Evolutionary conservation across 2,329 filamentous ascomycete genomes (phyloP), one percentile per base, ranked within the genome.

Genomic region (Aureobasidium sp.): DNA sequence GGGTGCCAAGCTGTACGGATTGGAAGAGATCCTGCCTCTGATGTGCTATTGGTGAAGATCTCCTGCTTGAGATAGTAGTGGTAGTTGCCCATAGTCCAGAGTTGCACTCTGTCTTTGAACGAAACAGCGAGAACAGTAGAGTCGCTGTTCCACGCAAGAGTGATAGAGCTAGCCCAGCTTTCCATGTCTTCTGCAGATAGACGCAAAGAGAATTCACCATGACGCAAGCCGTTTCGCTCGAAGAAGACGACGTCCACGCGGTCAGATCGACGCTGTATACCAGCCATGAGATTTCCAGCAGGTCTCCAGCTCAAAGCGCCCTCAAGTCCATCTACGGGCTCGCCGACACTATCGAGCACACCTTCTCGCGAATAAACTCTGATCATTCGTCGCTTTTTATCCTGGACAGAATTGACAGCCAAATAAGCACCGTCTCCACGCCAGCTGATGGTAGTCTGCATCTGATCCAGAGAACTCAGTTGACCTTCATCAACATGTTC

Each of bases 21-120:
- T 62, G 62, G 34, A 66, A 67, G 22, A 63, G 68, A 17, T 42
- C 61, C 7, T 62, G 29, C 20, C 60, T 56, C 57, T 2, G 59
- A 55, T 7, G 45, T 36, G 12, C 41, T 29, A 22, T 41, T 22
- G 5, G 68, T 14, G 68, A 69, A 75, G 7, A 97, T 80, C 71
- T 97, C 91, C 72, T 96, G 91, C 77, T 99, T 99, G 17, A 99
- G 80, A 73, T 97, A 97, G 84, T 94, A 99, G 72, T 97, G 90
- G 68, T 99, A 99, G 73, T 99, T 99, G 22, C 91, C 89, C 82
- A 88, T 96, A 0, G 91, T 96, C 94, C 94, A 99, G 1, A 99
- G 78, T 71, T 99, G 94, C n/a, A 94, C 78, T 62, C 85, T 82
- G 66, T 91, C 84, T 36, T 79, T 78, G 67, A 92, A 84, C 1